phyloP scores from a whole-genome alignment of 495 filamentous ascomycete genomes.

The Lentithecium fluviatile region DNA sequence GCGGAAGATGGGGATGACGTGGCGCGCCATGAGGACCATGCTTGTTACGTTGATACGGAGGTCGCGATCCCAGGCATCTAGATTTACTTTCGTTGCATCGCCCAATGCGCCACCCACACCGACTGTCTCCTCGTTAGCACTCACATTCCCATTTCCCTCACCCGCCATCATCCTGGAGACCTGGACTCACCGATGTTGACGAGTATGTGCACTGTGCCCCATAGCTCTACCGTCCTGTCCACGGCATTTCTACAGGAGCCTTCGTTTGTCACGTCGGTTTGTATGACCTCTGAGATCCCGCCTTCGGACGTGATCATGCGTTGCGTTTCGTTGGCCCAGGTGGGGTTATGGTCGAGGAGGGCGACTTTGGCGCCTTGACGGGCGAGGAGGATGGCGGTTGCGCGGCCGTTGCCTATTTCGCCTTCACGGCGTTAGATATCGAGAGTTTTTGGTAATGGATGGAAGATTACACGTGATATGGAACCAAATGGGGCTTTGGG shows the following conservation, averaged over 20 bases:
- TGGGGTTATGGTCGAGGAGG: slow-evolving; percentile 19
- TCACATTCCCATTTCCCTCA: too few relatives aligned
- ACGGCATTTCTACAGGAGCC: slow-evolving; percentile 38
- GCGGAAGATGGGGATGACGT: not conserved
- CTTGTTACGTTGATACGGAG: slow-evolving; percentile 7
- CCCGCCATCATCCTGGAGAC: too few relatives aligned
- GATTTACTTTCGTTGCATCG: slow-evolving; percentile 23
- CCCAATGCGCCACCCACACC: slow-evolving; percentile 29
- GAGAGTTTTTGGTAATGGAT: too few relatives aligned
- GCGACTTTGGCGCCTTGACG: slow-evolving; percentile 20
- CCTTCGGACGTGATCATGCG: slow-evolving; percentile 32
- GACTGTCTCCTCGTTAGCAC: too few relatives aligned
- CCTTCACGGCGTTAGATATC: not conserved
- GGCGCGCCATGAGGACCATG: not conserved
- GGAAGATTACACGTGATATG: too few relatives aligned
- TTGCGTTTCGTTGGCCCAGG: slow-evolving; percentile 25
- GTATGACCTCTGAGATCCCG: slow-evolving; percentile 38
- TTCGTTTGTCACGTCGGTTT: slow-evolving; percentile 37
- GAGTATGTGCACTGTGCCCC: slow-evolving; percentile 35
- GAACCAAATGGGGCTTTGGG: too few relatives aligned
- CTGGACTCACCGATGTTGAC: slow-evolving; percentile 36
- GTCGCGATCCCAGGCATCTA: slow-evolving; percentile 25
- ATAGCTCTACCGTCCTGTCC: slow-evolving; percentile 30
- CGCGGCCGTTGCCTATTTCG: slow-evolving; percentile 26
- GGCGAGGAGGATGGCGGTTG: slow-evolving; percentile 28